Conservation (phyloP, 208 protist genomes). For the Plasmodiophora brassicae region DNA sequence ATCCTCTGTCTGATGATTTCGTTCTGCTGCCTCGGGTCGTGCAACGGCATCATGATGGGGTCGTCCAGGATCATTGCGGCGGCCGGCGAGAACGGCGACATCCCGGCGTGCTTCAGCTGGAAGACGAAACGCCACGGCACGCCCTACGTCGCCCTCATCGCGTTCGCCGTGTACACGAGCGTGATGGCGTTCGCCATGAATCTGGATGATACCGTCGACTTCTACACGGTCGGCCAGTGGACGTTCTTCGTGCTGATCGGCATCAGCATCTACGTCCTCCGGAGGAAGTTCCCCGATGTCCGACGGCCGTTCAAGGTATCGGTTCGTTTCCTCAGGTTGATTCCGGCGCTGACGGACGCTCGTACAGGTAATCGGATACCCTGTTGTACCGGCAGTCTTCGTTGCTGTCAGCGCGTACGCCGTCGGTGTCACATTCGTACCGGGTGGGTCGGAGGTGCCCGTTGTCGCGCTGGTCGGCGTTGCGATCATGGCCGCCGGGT, state of each 20-base stretch:
- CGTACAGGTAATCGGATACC: no score
- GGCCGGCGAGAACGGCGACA: neutral
- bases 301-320: neutral
- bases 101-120: neutral
- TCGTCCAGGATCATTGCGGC: neutral
- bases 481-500: no score
- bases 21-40: slow-evolving; percentile 9
- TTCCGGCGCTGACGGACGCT: no score
- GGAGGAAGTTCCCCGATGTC: neutral
- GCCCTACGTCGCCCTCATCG: neutral
- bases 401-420: neutral
- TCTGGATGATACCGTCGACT: neutral
- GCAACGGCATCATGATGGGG: slow-evolving; percentile 24
- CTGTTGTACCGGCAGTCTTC: neutral
- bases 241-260: neutral
- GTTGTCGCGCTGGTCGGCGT: no score
- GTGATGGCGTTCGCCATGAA: neutral
- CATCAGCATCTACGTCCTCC: neutral
- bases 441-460: no score
- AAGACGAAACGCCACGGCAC: neutral
- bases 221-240: neutral
- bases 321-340: no score
- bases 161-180: neutral
- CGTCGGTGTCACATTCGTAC: no score
- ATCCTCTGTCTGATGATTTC: neutral